Evolutionary conservation across 2,329 filamentous ascomycete species (phyloP).

Genomic region (Pseudopithomyces chartarum): DNA sequence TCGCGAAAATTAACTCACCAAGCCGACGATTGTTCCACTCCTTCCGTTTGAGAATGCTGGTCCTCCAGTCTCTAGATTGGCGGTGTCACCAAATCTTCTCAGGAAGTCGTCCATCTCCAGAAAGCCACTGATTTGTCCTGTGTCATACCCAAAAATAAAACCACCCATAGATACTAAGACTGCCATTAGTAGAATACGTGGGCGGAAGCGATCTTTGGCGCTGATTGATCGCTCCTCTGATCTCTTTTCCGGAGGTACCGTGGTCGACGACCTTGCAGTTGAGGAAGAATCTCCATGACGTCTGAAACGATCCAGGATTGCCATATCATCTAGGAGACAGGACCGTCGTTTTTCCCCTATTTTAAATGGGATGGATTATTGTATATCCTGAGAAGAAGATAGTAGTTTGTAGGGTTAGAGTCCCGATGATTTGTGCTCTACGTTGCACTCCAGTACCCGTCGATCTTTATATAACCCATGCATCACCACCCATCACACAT

Average conservation of each 20-base stretch:
- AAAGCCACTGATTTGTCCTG: slow-evolving; percentile 44
- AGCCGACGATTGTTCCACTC: slow-evolving; percentile 41
- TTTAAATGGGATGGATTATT: no score
- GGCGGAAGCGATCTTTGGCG: slow-evolving; percentile 35
- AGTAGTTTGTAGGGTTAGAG: no score
- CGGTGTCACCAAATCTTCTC: slow-evolving; percentile 33
- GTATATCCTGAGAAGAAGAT: no score
- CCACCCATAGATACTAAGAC: slow-evolving; percentile 43
- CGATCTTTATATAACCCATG: slow-evolving; percentile 1
- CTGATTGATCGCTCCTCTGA: slow-evolving; percentile 27
- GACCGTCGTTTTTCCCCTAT: no score
- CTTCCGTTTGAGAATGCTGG: slow-evolving; percentile 37
- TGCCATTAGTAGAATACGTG: slow-evolving; percentile 40
- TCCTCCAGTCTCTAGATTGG: slow-evolving; percentile 23
- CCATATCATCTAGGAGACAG: background rate
- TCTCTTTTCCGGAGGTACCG: slow-evolving; percentile 33
- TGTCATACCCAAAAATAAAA: slow-evolving; percentile 44
- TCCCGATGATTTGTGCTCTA: no score
- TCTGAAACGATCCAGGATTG: background rate
- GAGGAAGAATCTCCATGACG: slow-evolving; percentile 23
- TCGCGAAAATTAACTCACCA: slow-evolving; percentile 24
- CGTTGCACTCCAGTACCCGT: background rate
- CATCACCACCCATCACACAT: background rate
- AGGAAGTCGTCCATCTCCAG: slow-evolving; percentile 44
- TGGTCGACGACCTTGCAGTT: slow-evolving; percentile 29